These are phyloP conservation scores for Hirsutella minnesotensis DNA, from an alignment of 2,329 filamentous ascomycete species.

Conservation along the genomic window DNA sequence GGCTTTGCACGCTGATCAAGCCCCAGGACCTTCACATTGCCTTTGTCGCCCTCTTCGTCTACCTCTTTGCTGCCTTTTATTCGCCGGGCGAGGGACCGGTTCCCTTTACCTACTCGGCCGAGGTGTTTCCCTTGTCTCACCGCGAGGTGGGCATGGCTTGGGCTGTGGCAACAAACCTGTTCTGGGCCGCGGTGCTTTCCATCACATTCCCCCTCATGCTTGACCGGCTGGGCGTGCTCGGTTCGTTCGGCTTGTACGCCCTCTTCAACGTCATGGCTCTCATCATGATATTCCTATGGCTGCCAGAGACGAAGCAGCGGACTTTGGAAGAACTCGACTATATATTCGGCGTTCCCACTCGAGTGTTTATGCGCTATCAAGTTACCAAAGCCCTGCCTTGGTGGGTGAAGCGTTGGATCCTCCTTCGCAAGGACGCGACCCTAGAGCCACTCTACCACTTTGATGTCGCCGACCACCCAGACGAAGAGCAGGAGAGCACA, in stretches of 20 bases:
- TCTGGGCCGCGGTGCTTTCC: conserved; percentile 47
- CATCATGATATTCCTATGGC: conserved; percentile 42
- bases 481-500: conserved; percentile 12
- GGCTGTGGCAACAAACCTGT: conserved; percentile 54
- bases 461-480: conserved; percentile 21
- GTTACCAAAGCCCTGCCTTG: conserved; percentile 43
- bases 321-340: conserved; percentile 46
- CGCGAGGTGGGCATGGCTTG: conserved; percentile 62
- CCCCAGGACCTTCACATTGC: conserved; percentile 18
- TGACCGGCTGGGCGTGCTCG: conserved; percentile 27
- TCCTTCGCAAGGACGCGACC: conserved; percentile 31
- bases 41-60: conserved; percentile 45
- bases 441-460: conserved; percentile 31
- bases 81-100: conserved; percentile 50
- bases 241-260: conserved; percentile 43
- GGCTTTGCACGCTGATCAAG: conserved; percentile 39
- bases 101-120: conserved; percentile 56
- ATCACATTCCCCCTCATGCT: conserved; percentile 52
- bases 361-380: conserved; percentile 46
- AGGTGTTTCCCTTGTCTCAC: conserved; percentile 60
- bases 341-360: conserved; percentile 47
- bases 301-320: conserved; percentile 48
- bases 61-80: conserved; percentile 40
- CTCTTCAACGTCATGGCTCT: conserved; percentile 43
- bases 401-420: conserved; percentile 46